phyloP scores from a whole-genome alignment of 148 eudicot species.

The Rheum nobile region DNA sequence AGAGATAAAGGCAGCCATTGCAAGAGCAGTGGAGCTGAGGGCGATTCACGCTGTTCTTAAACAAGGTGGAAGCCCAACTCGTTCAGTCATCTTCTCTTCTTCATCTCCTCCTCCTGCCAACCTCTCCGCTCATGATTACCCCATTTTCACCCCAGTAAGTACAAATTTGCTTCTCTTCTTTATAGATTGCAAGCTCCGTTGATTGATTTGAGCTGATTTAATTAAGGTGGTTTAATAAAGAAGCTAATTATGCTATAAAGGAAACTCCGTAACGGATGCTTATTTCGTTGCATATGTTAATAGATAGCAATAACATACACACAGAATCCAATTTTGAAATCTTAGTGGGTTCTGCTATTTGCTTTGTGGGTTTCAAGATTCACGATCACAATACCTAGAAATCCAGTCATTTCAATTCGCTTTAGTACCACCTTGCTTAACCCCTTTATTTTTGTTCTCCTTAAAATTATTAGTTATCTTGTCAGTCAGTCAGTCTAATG shows the following conservation, averaged over 20 bases:
- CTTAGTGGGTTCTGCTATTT: not conserved
- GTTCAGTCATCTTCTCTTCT: not conserved
- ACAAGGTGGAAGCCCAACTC: conserved; percentile 34
- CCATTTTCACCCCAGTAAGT: conserved; percentile 88
- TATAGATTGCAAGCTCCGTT: not conserved
- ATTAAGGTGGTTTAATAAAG: not conserved
- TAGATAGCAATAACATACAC: not conserved
- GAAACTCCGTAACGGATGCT: not conserved
- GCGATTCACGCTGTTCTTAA: conserved; percentile 71
- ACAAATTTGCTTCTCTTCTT: not conserved
- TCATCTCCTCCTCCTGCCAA: conserved; percentile 25
- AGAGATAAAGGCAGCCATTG: conserved; percentile 63
- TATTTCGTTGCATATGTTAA: not conserved
- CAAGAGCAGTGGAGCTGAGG: conserved; percentile 79
- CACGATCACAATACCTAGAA: not conserved
- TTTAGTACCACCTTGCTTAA: too few species aligned
- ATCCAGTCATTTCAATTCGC: not conserved
- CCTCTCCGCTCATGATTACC: conserved; percentile 74
- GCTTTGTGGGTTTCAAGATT: not conserved
- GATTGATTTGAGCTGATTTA: not conserved
- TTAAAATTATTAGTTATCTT: not conserved
- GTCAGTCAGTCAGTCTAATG: not conserved
- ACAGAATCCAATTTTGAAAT: not conserved
- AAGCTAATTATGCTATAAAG: not conserved
- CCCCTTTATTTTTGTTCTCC: not conserved